Percentiles rank a stretch among this genome's conserved stretches.
Conservation (phyloP, 306 rosid species). For the Morella rubra region DNA sequence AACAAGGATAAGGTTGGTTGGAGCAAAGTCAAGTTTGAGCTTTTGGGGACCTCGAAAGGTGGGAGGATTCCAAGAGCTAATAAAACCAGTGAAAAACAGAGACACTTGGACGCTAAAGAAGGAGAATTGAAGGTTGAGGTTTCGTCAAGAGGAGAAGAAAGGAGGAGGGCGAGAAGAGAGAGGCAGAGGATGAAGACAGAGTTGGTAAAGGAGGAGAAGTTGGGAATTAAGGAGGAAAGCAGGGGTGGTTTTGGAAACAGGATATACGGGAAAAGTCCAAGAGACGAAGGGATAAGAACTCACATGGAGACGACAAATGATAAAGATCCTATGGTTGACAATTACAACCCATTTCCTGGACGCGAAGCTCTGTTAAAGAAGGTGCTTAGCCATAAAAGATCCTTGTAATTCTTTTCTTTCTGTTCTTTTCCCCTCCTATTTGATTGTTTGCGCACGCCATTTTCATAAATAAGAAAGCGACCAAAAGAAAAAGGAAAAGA, state of each 20-base stretch:
- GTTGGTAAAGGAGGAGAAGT: constrained; percentile 11
- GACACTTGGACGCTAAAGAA: background rate
- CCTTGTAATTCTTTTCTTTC: background rate
- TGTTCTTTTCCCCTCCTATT: background rate
- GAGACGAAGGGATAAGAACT: background rate
- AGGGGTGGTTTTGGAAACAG: background rate
- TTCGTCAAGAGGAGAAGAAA: background rate
- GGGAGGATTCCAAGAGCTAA: constrained; percentile 51
- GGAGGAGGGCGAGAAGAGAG: constrained; percentile 37
- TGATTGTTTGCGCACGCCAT: no score
- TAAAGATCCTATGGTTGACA: constrained; percentile 11
- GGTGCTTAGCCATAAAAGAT: constrained; percentile 5
- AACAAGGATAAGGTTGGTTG: constrained; percentile 48
- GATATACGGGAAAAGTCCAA: background rate
- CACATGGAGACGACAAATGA: background rate
- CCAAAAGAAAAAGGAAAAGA: no score
- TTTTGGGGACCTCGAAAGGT: constrained; percentile 61
- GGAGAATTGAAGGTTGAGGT: background rate
- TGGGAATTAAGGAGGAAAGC: background rate
- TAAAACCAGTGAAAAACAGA: background rate
- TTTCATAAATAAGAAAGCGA: no score
- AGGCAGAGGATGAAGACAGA: constrained; percentile 23
- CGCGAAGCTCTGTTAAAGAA: constrained; percentile 37
- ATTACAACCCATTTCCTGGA: constrained; percentile 46
- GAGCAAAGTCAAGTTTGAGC: constrained; percentile 52